Percentiles rank a stretch among this genome's conserved stretches.
phyloP scores from a whole-genome alignment of 257 asterid species.

The Henckelia pumila region DNA sequence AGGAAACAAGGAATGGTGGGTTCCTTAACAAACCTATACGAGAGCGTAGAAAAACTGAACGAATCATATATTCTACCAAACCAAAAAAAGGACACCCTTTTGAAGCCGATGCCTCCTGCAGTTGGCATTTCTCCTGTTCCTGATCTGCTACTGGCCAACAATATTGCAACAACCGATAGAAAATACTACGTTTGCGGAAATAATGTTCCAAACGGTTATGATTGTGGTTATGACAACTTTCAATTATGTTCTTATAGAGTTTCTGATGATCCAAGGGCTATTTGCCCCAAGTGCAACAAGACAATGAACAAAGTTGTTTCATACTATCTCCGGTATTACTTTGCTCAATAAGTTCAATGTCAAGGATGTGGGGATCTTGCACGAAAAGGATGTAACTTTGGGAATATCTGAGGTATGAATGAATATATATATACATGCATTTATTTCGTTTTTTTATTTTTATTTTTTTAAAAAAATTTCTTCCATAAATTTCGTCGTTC shows the following conservation, averaged over 20 bases:
- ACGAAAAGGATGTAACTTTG: constrained; percentile 21
- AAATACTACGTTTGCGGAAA: no score
- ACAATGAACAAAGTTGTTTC: no score
- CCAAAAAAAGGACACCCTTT: constrained; percentile 22
- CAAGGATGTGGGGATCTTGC: constrained; percentile 14
- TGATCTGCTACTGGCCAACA: background rate
- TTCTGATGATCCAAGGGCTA: constrained; percentile 12
- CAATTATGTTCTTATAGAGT: no score
- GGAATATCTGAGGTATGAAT: constrained; percentile 32
- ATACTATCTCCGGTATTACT: constrained; percentile 24
- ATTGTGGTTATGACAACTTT: no score
- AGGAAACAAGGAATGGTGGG: constrained; percentile 24
- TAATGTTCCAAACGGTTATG: no score
- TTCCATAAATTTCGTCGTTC: no score
- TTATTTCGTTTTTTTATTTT: no score
- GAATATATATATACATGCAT: no score
- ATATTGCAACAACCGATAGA: background rate
- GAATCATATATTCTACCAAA: constrained; percentile 13
- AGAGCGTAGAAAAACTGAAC: constrained; percentile 30
- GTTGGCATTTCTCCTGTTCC: constrained; percentile 7
- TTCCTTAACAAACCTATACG: constrained; percentile 23
- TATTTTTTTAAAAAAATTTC: no score
- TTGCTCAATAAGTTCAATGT: constrained; percentile 23
- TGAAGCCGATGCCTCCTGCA: constrained; percentile 13
- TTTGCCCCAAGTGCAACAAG: no score